Evolutionary conservation across 1,139 yeast genomes (phyloP).

Genomic region (Diutina sp.): DNA sequence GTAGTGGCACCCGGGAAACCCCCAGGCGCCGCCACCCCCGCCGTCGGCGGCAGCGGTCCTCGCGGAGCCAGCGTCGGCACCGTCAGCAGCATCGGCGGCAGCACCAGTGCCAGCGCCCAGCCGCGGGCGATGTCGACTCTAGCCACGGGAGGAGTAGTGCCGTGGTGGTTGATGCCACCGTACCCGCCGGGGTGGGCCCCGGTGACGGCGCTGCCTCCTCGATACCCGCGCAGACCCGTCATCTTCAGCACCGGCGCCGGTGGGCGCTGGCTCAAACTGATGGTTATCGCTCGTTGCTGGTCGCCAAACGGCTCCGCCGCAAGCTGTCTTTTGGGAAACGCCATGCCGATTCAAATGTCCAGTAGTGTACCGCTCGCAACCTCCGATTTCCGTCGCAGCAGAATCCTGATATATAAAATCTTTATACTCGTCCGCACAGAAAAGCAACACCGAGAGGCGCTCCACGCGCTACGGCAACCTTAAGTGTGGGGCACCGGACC

Average conservation of each 20-base stretch:
- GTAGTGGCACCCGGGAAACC: not conserved
- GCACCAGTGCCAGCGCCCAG: not conserved
- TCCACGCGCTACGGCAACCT: not conserved
- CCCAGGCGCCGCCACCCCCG: not conserved
- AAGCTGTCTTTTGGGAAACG: slow-evolving; percentile 15
- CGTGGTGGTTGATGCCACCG: not conserved
- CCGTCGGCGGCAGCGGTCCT: slow-evolving; percentile 1
- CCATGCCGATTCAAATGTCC: not conserved
- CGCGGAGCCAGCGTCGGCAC: not conserved
- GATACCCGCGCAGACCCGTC: slow-evolving; percentile 6
- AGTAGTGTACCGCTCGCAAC: not conserved
- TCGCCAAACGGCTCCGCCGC: slow-evolving; percentile 18
- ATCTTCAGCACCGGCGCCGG: slow-evolving; percentile 14
- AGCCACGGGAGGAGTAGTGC: not conserved
- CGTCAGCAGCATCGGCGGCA: not conserved
- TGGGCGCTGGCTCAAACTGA: slow-evolving; percentile 17
- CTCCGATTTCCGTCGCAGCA: not conserved
- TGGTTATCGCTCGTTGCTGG: slow-evolving; percentile 21
- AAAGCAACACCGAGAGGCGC: not conserved
- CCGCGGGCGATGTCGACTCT: not conserved
- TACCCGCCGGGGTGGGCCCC: not conserved
- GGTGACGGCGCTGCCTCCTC: not conserved
- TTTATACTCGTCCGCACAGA: not conserved
- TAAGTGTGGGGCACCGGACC: not conserved
- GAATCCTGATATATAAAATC: not conserved